A percentile compares a stretch with the other conserved stretches of the same genome.
Conservation (phyloP, 2,329 filamentous ascomycete species). For the Aspergillus luchuensis region DNA sequence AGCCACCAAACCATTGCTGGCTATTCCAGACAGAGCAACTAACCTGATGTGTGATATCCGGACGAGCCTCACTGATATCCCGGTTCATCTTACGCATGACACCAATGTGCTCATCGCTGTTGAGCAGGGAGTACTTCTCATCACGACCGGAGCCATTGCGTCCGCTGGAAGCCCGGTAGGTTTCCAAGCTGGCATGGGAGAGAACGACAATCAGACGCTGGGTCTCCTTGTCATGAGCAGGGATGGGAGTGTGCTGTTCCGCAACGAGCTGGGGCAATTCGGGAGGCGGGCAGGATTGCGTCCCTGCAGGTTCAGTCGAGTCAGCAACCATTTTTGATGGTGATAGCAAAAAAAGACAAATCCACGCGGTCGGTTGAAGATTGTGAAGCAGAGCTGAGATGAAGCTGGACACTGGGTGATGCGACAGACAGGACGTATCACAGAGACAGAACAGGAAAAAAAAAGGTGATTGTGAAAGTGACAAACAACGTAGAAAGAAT, state of each 20-base stretch:
- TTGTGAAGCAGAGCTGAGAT: background rate
- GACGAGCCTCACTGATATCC: conserved; percentile 95
- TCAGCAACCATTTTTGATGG: conserved; percentile 30
- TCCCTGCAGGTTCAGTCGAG: conserved; percentile 58
- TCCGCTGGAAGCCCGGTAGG: conserved; percentile 84
- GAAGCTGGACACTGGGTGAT: background rate
- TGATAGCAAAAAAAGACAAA: background rate
- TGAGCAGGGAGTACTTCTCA: conserved; percentile 95
- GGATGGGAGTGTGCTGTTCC: conserved; percentile 85
- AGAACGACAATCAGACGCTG: conserved; percentile 92
- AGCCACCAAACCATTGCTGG: background rate
- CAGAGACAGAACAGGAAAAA: background rate
- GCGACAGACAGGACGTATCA: background rate
- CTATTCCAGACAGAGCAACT: conserved; percentile 31
- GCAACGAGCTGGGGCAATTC: conserved; percentile 88
- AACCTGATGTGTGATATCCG: conserved; percentile 98
- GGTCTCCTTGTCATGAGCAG: conserved; percentile 83
- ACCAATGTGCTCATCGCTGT: conserved; percentile 98
- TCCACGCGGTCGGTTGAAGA: conserved; percentile 3
- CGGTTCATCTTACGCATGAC: conserved; percentile 99
- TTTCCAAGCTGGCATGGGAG: conserved; percentile 95
- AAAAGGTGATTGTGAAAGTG: background rate
- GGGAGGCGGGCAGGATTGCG: conserved; percentile 91
- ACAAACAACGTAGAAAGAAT: too few relatives aligned
- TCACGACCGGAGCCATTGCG: conserved; percentile 67